Percentiles rank a stretch among this genome's conserved stretches.
Conservation (phyloP, 768 basidiomycete genomes). For the Neoboletus brunneissimus region DNA sequence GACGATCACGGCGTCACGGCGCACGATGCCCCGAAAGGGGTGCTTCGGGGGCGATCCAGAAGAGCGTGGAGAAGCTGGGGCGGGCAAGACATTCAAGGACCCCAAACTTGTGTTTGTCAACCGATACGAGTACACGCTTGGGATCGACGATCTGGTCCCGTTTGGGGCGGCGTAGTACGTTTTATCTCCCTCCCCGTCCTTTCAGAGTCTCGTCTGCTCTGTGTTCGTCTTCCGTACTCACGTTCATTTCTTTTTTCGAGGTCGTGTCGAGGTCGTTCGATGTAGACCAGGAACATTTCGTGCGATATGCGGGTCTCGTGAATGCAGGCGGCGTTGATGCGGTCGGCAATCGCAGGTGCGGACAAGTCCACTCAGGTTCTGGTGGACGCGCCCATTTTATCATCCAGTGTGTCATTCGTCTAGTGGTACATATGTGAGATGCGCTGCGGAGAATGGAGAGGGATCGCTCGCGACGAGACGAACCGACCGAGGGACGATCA, state of each 20-base stretch:
- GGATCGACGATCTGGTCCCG: conserved; percentile 54
- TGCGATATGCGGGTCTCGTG: no score
- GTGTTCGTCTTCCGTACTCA: conserved; percentile 38
- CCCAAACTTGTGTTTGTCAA: conserved; percentile 49
- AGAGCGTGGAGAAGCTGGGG: conserved; percentile 53
- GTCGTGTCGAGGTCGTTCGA: no score
- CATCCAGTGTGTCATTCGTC: conserved; percentile 65
- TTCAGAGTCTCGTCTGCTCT: conserved; percentile 26
- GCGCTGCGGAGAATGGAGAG: background rate
- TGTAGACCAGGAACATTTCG: no score
- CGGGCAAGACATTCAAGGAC: no score
- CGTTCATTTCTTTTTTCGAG: conserved; percentile 25
- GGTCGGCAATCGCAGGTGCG: no score
- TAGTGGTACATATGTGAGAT: conserved; percentile 18
- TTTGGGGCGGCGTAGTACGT: conserved; percentile 68
- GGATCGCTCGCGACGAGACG: conserved; percentile 11
- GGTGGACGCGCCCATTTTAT: no score
- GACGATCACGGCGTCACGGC: conserved; percentile 63
- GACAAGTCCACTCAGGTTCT: no score
- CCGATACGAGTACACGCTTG: conserved; percentile 56
- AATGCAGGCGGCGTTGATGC: no score
- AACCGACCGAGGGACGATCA: conserved; percentile 56
- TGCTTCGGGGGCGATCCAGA: conserved; percentile 38
- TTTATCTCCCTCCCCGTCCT: conserved; percentile 44
- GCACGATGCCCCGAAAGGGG: conserved; percentile 65